Conservation (phyloP, 202 grass and related monocot genomes). For the Schoenoplectus triqueter region DNA sequence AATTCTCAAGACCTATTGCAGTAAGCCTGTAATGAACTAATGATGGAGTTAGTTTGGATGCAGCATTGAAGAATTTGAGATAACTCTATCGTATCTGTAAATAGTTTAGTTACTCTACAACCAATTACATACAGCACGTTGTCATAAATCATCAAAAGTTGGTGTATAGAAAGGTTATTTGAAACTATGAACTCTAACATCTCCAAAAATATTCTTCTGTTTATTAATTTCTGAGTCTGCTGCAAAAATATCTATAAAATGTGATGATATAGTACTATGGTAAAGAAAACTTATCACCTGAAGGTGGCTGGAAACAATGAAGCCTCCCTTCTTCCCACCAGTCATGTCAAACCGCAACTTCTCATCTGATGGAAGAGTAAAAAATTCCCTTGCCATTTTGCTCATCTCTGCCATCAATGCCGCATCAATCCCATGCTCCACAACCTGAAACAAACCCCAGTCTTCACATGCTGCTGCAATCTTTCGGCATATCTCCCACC, state of each 20-base stretch:
- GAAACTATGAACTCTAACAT: no score
- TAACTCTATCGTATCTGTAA: not conserved
- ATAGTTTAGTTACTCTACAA: not conserved
- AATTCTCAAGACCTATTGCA: not conserved
- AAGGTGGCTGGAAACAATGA: constrained; percentile 94
- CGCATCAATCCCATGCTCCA: constrained; percentile 72
- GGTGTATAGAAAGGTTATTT: not conserved
- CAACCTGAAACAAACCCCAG: constrained; percentile 94
- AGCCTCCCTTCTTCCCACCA: constrained; percentile 90
- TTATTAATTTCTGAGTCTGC: not conserved
- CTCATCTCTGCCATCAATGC: constrained; percentile 55
- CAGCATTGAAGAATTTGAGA: not conserved
- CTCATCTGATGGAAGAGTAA: constrained; percentile 66
- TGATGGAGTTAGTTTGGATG: not conserved
- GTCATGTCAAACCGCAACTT: constrained; percentile 84
- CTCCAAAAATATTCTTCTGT: no score
- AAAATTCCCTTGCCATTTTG: constrained; percentile 62
- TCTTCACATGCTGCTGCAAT: constrained; percentile 71
- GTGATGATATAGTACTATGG: not conserved
- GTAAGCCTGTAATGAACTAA: not conserved
- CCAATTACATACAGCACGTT: not conserved
- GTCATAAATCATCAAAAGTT: not conserved
- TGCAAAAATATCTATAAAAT: not conserved
- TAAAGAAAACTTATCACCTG: constrained; percentile 44
- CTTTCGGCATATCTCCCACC: constrained; percentile 55